phyloP scores from a whole-genome alignment of 148 eudicot species.

The Hydrangea macrophylla region DNA sequence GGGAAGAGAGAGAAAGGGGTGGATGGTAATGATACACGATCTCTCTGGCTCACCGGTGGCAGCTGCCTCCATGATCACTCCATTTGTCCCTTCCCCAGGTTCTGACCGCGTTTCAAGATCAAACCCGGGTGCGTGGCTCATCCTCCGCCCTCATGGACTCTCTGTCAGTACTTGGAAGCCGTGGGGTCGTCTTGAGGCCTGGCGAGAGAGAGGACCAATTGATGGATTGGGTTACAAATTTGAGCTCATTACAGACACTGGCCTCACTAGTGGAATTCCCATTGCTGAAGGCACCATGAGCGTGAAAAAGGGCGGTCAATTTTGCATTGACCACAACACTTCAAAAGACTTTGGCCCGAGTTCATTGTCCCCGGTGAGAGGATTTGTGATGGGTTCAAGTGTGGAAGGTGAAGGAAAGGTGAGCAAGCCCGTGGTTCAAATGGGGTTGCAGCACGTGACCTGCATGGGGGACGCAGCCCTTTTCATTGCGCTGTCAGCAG shows the following conservation, averaged over 20 bases:
- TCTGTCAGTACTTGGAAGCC: conserved; percentile 80
- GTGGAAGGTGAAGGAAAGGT: conserved; percentile 86
- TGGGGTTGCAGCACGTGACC: conserved; percentile 72
- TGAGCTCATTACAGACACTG: conserved; percentile 55
- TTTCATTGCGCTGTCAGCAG: conserved; percentile 80
- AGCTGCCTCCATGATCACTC: conserved; percentile 92
- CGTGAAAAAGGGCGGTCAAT: conserved; percentile 68
- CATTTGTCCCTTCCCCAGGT: conserved; percentile 87
- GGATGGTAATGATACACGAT: conserved; percentile 88
- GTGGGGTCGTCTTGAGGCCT: conserved; percentile 97
- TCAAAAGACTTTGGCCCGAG: conserved; percentile 25
- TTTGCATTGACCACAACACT: conserved; percentile 59
- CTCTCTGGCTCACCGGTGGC: conserved; percentile 88
- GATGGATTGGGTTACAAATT: conserved; percentile 82
- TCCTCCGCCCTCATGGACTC: conserved; percentile 77
- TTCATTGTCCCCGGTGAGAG: conserved; percentile 43
- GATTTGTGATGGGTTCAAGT: conserved; percentile 81
- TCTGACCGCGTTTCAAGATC: conserved; percentile 81
- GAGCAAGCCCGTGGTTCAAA: conserved; percentile 74
- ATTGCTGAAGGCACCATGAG: conserved; percentile 79
- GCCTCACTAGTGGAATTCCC: conserved; percentile 59
- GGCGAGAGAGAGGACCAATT: conserved; percentile 81
- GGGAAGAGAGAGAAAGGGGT: conserved; percentile 73
- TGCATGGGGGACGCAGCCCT: conserved; percentile 93
- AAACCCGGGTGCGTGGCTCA: conserved; percentile 96